A percentile compares a stretch with the other conserved stretches of the same genome.
These are phyloP conservation scores for Trypanosoma melophagium DNA, from an alignment of 208 protist genomes.

Conservation along the genomic window DNA sequence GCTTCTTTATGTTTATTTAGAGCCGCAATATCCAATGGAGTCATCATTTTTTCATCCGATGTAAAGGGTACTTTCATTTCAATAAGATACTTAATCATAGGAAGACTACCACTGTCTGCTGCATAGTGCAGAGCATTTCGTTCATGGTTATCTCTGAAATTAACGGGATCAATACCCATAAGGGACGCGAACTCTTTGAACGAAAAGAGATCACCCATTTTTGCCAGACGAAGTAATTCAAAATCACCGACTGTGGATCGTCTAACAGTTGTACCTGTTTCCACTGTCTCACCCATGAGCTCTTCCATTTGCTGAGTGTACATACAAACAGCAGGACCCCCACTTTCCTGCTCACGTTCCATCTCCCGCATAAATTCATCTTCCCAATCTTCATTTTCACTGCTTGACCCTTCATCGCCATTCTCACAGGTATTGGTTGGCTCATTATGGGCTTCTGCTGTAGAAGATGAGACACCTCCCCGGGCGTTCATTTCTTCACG, in stretches of 20 bases:
- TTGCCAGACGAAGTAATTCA: conserved; percentile 78
- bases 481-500: conserved; percentile 24
- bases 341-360: conserved; percentile 1
- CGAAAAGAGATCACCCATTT: conserved; percentile 75
- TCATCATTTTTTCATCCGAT: conserved; percentile 65
- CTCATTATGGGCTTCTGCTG: neutral
- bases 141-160: conserved; percentile 69
- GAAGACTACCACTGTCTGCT: conserved; percentile 58
- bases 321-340: conserved; percentile 26
- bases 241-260: conserved; percentile 69
- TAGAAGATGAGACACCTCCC: conserved; percentile 1
- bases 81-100: conserved; percentile 51
- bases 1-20: conserved; percentile 37
- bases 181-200: conserved; percentile 49
- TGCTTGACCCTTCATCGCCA: conserved; percentile 18
- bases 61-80: conserved; percentile 53
- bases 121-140: conserved; percentile 86
- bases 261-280: conserved; percentile 32
- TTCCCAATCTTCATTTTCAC: conserved; percentile 16
- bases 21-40: conserved; percentile 75
- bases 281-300: conserved; percentile 30
- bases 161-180: conserved; percentile 34
- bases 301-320: conserved; percentile 34
- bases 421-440: conserved; percentile 17
- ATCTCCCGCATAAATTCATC: conserved; percentile 28